Conservation (phyloP, 192 early-diverging fungal genomes). For the Dissophora globulifera region DNA sequence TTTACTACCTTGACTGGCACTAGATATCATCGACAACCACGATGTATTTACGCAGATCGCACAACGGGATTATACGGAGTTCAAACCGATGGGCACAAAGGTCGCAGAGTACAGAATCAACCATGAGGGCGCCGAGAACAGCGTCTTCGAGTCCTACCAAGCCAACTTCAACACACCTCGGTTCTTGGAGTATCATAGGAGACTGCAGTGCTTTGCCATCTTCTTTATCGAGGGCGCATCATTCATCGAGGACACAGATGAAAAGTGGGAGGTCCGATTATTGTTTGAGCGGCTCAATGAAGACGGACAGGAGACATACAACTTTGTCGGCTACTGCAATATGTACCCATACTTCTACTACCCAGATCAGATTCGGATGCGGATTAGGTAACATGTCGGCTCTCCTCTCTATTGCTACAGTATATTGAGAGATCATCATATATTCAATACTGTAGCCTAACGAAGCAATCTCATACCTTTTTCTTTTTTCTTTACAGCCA, state of each 20-base stretch:
- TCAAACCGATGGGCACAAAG: conserved; percentile 84
- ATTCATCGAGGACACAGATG: conserved; percentile 85
- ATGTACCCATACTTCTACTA: conserved; percentile 89
- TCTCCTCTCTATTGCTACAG: background rate
- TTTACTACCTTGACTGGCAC: background rate
- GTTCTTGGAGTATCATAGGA: conserved; percentile 81
- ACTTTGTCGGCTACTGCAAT: conserved; percentile 85
- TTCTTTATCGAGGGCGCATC: conserved; percentile 92
- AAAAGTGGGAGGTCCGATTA: conserved; percentile 80
- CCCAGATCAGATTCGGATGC: conserved; percentile 79
- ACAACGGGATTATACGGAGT: conserved; percentile 65
- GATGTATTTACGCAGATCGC: conserved; percentile 74
- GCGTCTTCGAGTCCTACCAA: conserved; percentile 73
- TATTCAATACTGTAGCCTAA: too few species aligned
- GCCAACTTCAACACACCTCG: conserved; percentile 69
- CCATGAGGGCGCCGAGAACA: conserved; percentile 46
- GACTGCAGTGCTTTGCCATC: conserved; percentile 83
- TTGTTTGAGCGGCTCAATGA: conserved; percentile 66
- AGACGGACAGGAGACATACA: conserved; percentile 65
- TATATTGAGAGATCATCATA: too few species aligned
- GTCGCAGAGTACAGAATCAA: conserved; percentile 74
- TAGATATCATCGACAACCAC: conserved; percentile 65
- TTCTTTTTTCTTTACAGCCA: conserved; percentile 67
- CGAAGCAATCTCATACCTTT: too few species aligned
- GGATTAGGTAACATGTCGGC: conserved; percentile 75